Evolutionary conservation across 202 grass and related monocot species (phyloP), one percentile per base, ranked within the genome.

Genomic region (Sporobolus alterniflorus): DNA sequence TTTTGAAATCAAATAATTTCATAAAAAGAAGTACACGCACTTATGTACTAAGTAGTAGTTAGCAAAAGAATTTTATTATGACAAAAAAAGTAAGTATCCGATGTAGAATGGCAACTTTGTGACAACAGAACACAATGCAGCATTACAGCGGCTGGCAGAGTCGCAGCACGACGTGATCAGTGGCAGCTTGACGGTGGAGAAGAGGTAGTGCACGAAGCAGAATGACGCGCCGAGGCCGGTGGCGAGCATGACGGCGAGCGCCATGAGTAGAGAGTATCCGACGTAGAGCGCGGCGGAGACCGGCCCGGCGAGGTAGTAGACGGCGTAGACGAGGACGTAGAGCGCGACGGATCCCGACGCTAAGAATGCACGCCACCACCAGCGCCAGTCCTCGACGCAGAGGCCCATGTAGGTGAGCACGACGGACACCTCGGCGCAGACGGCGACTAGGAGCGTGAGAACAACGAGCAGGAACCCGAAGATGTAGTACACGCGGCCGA

Each of bases 351-450:
- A 92, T 7, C 86, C 86, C 1, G 90, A 83, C 3, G 90, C 74
- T 68, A 89, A 92, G 86, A 92, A 92, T 42, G 86, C 30, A 17
- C 74, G 83, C 90, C 90, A 89, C 86, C 79, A 92, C 90, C 90
- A 92, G 22, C 78, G 28, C 90, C 86, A 92, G 41, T 92, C 86
- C 78, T 89, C 82, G 2, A 75, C 74, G 81, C 67, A 88, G 12
- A 91, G 72, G 0, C 73, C 76, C 82, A 88, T 47, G 82, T 91
- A 91, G 1, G 89, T 88, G 1, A 88, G 66, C 46, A 88, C 90
- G 13, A 83, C 52, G 2, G 90, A 85, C 39, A 92, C 90, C 82
- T 92, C 82, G 14, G 73, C 82, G 68, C 82, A 86, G 13, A 92
- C 90, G 15, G 60, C 52, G 1, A 92, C 78, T 43, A 92, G 78